Percentiles rank a stretch among this genome's conserved stretches.
Evolutionary conservation across 257 asterid genomes (phyloP).

Genomic region (Solanum appendiculatum): DNA sequence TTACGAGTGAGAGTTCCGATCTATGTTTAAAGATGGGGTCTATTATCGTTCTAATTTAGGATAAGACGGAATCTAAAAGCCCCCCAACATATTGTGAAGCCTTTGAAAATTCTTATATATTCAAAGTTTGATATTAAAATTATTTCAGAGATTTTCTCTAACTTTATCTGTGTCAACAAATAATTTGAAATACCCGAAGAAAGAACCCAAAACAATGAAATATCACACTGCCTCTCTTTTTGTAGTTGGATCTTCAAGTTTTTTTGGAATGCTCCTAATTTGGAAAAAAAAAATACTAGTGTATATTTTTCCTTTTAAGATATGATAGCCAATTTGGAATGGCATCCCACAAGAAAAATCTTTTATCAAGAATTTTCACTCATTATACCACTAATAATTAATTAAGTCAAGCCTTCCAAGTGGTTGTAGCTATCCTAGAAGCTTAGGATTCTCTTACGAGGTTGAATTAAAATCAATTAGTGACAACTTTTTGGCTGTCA

Average conservation of each 20-base stretch:
- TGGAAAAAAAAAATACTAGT: neutral
- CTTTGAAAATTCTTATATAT: neutral
- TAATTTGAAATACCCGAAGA: too few relatives aligned
- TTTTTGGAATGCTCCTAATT: neutral
- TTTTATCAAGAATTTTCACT: neutral
- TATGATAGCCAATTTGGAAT: neutral
- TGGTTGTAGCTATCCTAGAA: neutral
- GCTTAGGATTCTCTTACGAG: constrained; percentile 1
- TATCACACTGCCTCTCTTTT: too few relatives aligned
- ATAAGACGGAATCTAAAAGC: neutral
- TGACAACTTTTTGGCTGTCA: constrained; percentile 4
- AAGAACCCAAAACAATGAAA: too few relatives aligned
- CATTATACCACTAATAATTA: neutral
- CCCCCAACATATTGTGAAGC: neutral
- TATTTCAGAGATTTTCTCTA: neutral
- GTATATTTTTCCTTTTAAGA: neutral
- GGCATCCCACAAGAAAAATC: neutral
- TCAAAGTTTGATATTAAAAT: neutral
- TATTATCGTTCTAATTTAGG: neutral
- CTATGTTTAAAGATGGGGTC: neutral
- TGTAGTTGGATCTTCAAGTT: neutral
- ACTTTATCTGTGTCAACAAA: neutral
- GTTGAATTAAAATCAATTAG: neutral
- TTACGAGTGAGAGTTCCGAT: neutral
- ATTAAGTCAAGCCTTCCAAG: neutral